These are phyloP conservation scores for Taphrina pruni DNA, from an alignment of 1,139 yeast genomes.

Conservation along the genomic window DNA sequence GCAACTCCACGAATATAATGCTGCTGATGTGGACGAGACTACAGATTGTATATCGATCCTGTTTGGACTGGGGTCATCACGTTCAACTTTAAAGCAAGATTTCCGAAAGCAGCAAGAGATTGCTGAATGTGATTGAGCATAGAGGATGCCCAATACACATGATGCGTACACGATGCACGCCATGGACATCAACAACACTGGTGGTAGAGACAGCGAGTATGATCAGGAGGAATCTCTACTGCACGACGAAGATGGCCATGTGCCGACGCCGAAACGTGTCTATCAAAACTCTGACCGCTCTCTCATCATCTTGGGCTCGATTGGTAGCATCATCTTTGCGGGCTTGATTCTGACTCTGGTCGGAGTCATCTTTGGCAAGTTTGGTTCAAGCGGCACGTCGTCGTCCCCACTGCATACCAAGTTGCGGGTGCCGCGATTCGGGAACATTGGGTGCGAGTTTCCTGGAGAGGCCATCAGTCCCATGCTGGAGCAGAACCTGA, in stretches of 20 bases:
- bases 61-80: too few relatives aligned
- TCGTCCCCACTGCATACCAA: background rate
- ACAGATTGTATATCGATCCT: too few relatives aligned
- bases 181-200: slow-evolving; percentile 9
- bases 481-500: slow-evolving; percentile 26
- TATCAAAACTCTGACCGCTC: slow-evolving; percentile 25
- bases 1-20: background rate
- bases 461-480: slow-evolving; percentile 30
- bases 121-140: background rate
- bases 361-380: slow-evolving; percentile 6
- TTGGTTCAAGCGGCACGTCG: background rate
- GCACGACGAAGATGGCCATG: slow-evolving; percentile 10
- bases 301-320: slow-evolving; percentile 16
- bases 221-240: slow-evolving; percentile 25
- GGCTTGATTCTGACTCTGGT: slow-evolving; percentile 10
- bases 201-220: background rate
- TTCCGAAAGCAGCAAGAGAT: too few relatives aligned
- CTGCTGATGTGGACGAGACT: background rate
- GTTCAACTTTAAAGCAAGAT: too few relatives aligned
- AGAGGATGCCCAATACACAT: slow-evolving; percentile 4
- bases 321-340: slow-evolving; percentile 16
- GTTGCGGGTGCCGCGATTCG: slow-evolving; percentile 5
- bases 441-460: slow-evolving; percentile 33
- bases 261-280: slow-evolving; percentile 15
- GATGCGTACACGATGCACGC: slow-evolving; percentile 13